Evolutionary conservation across 176 grass and related monocot genomes (phyloP).

Genomic region (Chrysopogon serrulatus): DNA sequence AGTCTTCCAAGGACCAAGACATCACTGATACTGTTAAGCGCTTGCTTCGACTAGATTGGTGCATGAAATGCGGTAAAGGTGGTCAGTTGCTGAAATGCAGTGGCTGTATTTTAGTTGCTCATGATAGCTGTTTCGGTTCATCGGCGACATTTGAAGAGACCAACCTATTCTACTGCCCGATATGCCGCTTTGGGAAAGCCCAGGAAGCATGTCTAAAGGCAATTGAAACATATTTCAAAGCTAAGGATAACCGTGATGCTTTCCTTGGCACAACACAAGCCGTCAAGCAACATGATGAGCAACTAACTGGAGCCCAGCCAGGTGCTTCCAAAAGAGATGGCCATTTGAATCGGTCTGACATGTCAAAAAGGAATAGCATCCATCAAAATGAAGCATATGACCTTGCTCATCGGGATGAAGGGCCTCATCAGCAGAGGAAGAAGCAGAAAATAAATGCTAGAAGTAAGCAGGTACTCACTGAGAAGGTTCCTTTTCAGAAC

Average conservation of each 20-base stretch:
- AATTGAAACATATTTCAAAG: conserved; percentile 29
- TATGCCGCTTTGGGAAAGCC: conserved; percentile 42
- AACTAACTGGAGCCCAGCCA: conserved; percentile 9
- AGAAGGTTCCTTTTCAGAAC: conserved; percentile 1
- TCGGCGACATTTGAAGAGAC: conserved; percentile 17
- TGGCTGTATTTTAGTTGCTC: conserved; percentile 31
- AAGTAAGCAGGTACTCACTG: conserved; percentile 1
- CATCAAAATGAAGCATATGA: not conserved
- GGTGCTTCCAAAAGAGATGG: not conserved
- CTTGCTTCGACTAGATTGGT: conserved; percentile 35
- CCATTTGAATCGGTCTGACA: not conserved
- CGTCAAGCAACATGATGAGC: not conserved
- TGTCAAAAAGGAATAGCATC: not conserved
- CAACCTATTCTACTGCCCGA: conserved; percentile 31
- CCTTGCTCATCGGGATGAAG: not conserved
- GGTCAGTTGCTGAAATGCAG: conserved; percentile 44
- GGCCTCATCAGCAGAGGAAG: conserved; percentile 15
- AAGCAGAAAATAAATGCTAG: conserved; percentile 31
- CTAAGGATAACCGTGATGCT: conserved; percentile 17
- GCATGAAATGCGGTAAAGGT: conserved; percentile 47
- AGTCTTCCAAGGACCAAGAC: conserved; percentile 4
- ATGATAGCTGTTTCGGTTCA: conserved; percentile 31
- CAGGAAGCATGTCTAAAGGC: conserved; percentile 34
- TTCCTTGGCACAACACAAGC: conserved; percentile 15
- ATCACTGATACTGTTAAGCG: not conserved